Conservation (phyloP, 208 protist genomes). For the Trypanosoma scelopori region DNA sequence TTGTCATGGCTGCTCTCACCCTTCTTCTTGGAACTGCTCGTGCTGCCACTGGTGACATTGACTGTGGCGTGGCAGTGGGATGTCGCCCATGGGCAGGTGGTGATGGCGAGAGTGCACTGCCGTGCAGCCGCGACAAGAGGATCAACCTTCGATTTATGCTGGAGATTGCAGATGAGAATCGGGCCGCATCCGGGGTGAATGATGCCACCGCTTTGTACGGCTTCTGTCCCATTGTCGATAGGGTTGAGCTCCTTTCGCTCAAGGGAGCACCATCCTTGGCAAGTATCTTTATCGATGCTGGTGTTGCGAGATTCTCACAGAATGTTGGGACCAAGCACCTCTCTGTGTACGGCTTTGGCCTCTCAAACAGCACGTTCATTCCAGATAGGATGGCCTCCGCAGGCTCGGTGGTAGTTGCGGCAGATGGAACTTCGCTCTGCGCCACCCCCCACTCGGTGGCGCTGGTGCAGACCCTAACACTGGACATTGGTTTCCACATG, state of each 20-base stretch:
- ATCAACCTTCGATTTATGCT: conserved; percentile 82
- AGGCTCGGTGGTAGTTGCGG: conserved; percentile 61
- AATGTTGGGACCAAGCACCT: conserved; percentile 43
- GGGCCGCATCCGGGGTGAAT: background rate
- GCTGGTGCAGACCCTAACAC: conserved; percentile 60
- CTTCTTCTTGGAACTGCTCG: background rate
- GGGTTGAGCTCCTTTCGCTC: conserved; percentile 59
- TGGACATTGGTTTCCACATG: conserved; percentile 69
- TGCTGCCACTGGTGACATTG: background rate
- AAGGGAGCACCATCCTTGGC: conserved; percentile 36
- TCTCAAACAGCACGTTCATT: conserved; percentile 37
- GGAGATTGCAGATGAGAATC: conserved; percentile 50
- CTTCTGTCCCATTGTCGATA: conserved; percentile 76
- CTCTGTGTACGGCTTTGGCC: conserved; percentile 81
- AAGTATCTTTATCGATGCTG: conserved; percentile 19
- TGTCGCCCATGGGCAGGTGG: conserved; percentile 24
- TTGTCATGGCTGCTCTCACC: background rate
- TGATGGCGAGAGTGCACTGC: background rate
- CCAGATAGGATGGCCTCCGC: conserved; percentile 38
- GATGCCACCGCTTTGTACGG: conserved; percentile 46
- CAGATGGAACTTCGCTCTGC: conserved; percentile 39
- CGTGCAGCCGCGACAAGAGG: conserved; percentile 39
- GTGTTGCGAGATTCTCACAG: background rate
- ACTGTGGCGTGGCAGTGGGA: conserved; percentile 36
- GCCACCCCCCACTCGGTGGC: conserved; percentile 37